A percentile compares a stretch with the other conserved stretches of the same genome.
Conservation (phyloP, 164 flowering plant genomes). For the Nymphaea thermarum region DNA sequence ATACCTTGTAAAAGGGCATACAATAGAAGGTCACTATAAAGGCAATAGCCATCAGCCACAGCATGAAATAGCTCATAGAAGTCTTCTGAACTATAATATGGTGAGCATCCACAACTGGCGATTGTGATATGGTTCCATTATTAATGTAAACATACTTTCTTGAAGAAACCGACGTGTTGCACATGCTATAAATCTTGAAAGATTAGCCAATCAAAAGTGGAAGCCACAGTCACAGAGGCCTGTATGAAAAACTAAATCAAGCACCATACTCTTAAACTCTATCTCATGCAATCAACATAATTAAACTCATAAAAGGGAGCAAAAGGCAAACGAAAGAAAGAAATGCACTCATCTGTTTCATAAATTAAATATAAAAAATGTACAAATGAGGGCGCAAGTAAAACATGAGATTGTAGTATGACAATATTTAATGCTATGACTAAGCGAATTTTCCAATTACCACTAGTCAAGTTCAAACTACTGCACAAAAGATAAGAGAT, state of each 20-base stretch:
- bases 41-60: neutral
- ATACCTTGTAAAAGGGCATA: neutral
- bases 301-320: neutral
- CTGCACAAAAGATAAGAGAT: too few relatives aligned
- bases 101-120: neutral
- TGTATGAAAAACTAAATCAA: neutral
- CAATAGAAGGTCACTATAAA: neutral
- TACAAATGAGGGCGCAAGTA: too few relatives aligned
- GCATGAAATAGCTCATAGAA: neutral
- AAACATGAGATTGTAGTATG: too few relatives aligned
- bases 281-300: neutral
- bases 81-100: neutral
- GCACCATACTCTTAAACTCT: neutral
- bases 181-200: neutral
- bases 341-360: too few relatives aligned
- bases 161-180: neutral
- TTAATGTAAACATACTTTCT: neutral
- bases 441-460: too few relatives aligned
- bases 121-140: neutral
- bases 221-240: neutral
- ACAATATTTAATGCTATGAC: too few relatives aligned
- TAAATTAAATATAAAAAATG: too few relatives aligned
- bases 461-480: too few relatives aligned
- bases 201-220: neutral
- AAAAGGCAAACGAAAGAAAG: too few relatives aligned